phyloP scores from a whole-genome alignment of 345 rosid species.

The Limnanthes douglasii region DNA sequence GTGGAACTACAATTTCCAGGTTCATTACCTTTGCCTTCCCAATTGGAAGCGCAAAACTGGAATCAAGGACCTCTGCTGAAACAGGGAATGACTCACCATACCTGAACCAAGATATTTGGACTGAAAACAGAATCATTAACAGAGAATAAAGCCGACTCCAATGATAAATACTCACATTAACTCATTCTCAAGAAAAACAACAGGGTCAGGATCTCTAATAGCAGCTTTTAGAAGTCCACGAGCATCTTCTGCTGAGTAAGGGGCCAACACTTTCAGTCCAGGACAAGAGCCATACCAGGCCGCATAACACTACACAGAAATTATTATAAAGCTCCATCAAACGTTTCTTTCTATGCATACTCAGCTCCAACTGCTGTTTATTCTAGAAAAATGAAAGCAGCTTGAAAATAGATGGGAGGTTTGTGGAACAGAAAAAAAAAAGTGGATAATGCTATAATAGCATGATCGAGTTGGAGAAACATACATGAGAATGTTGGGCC shows the following conservation, averaged over 20 bases:
- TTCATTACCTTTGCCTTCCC: constrained; percentile 61
- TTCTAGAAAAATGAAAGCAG: background rate
- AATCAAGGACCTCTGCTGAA: constrained; percentile 54
- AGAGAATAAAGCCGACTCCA: background rate
- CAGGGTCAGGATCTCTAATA: constrained; percentile 69
- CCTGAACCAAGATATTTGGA: constrained; percentile 17
- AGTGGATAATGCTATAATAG: background rate
- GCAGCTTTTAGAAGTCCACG: constrained; percentile 67
- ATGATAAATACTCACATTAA: constrained; percentile 27
- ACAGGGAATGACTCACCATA: constrained; percentile 64
- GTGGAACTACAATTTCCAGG: background rate
- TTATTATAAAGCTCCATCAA: background rate
- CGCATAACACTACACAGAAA: constrained; percentile 47
- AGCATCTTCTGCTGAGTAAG: constrained; percentile 59
- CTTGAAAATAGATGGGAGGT: background rate
- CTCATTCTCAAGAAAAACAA: constrained; percentile 70
- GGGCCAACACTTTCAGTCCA: constrained; percentile 54
- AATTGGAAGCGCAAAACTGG: constrained; percentile 61
- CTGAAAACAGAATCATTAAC: constrained; percentile 6
- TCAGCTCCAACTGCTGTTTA: background rate
- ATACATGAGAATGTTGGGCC: constrained; percentile 69
- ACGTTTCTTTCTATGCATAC: background rate
- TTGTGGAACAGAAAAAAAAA: background rate
- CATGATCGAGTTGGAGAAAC: background rate
- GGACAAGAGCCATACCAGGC: constrained; percentile 62